Base-by-base conservation (phyloP, 148 eudicot species). In the Cornus suecica region DNA sequence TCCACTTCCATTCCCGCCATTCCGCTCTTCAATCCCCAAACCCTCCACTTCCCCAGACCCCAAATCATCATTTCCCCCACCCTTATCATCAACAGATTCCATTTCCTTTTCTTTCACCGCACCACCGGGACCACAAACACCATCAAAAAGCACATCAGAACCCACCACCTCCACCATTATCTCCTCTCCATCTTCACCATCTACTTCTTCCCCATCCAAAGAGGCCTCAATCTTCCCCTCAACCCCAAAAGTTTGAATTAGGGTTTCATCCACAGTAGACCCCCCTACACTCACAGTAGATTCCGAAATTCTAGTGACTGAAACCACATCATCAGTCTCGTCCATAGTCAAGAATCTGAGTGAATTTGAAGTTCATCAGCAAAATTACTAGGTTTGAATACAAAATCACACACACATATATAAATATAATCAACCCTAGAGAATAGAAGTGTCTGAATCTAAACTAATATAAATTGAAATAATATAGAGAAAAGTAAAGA, bases 101-200 rank as follows among this genome's bases (percentile, higher is more conserved):
- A 31, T 31, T 56, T 32, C 66, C 29, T 48, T 54, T 37, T 32
- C 65, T 65, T 66, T 18, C 23, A 18, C 78, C 78, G 34, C 27
- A 41, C 11, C 79, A 23, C 51, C 65, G 15, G 25, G 63, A 34
- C 74, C 70, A 18, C 72, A 32, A 56, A 80, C 81, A 52, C 92
- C 92, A 66, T 86, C 87, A 61, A 88, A 81, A 74, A 86, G 68
- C 75, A 86, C 90, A 74, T 86, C 92, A 23, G 83, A 80, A 56
- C 92, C 90, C 62, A 79, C 85, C 72, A 86, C 74, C 77, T 85
- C 92, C 72, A 86, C 87, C 92, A 89, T 89, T 63, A 89, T 80
- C 78, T 86, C 91, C 30, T 76, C 85, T 27, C 71, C 81, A 51
- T 84, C 87, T 25, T 68, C 80, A 26, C 64, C 81, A 26, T 70